phyloP scores from a whole-genome alignment of 306 rosid species.

The Cicer bijugum region DNA sequence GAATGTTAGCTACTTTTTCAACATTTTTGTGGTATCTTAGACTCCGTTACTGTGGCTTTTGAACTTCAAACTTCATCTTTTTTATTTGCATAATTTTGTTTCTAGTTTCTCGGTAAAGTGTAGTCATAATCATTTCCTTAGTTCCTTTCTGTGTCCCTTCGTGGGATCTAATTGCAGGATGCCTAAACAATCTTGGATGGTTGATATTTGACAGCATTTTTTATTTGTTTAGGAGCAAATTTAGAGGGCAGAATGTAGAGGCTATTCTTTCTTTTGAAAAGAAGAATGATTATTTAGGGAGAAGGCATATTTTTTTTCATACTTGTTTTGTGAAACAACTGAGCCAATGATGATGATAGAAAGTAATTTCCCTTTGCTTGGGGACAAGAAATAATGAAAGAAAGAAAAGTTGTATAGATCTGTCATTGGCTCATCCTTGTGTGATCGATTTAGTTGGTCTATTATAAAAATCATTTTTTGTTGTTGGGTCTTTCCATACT shows the following conservation, averaged over 20 bases:
- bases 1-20: conserved; percentile 20
- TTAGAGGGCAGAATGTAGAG: background rate
- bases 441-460: background rate
- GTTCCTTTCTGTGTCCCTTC: conserved; percentile 13
- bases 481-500: background rate
- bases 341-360: background rate
- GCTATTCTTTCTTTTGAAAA: background rate
- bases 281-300: background rate
- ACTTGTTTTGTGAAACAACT: background rate
- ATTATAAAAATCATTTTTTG: conserved; percentile 11
- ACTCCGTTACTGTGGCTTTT: conserved; percentile 11
- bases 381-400: conserved; percentile 27
- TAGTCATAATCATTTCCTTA: conserved; percentile 30
- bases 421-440: conserved; percentile 12
- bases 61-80: conserved; percentile 12
- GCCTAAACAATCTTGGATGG: conserved; percentile 9
- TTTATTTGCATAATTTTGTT: conserved; percentile 32
- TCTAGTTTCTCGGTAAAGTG: conserved; percentile 22
- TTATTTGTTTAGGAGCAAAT: conserved; percentile 2
- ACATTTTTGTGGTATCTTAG: conserved; percentile 16
- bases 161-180: background rate
- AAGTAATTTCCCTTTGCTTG: conserved; percentile 5
- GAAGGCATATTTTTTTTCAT: background rate
- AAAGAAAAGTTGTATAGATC: background rate
- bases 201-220: background rate